These are phyloP conservation scores for Termitomyces sp. DNA, from an alignment of 768 basidiomycete species.

Conservation along the genomic window DNA sequence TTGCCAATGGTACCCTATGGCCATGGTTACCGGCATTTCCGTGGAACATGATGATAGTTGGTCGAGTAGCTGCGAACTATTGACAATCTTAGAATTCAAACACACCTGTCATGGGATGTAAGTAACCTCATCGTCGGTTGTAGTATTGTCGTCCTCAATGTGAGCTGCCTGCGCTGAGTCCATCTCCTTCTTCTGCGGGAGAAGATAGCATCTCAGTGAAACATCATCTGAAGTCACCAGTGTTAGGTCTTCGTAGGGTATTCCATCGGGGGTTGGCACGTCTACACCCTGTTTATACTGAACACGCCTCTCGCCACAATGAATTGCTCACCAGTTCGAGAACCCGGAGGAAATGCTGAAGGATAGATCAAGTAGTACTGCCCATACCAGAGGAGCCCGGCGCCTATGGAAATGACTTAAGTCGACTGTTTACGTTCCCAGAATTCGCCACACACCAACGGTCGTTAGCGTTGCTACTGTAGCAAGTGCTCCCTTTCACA, in stretches of 20 bases:
- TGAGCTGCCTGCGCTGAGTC: constrained; percentile 22
- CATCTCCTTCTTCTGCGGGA: constrained; percentile 51
- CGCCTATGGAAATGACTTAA: constrained; percentile 33
- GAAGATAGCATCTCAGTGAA: constrained; percentile 70
- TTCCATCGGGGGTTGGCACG: constrained; percentile 66
- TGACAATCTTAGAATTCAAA: neutral
- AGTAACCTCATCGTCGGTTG: constrained; percentile 54
- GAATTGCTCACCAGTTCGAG: constrained; percentile 53
- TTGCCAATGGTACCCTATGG: constrained; percentile 85
- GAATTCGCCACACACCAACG: constrained; percentile 33
- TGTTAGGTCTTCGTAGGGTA: constrained; percentile 67
- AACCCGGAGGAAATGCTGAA: constrained; percentile 72
- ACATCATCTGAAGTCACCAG: constrained; percentile 70
- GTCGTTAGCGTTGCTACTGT: constrained; percentile 55
- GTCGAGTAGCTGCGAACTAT: constrained; percentile 45
- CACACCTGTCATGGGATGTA: neutral
- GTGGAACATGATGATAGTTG: constrained; percentile 91
- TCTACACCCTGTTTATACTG: constrained; percentile 31
- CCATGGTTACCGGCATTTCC: constrained; percentile 87
- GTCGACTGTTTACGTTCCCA: neutral
- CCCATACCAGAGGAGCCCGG: constrained; percentile 75
- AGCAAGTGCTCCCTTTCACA: constrained; percentile 42
- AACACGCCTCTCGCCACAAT: constrained; percentile 9
- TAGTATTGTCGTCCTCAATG: constrained; percentile 29
- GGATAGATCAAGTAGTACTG: constrained; percentile 92